Evolutionary conservation across 192 early-diverging fungal genomes (phyloP), one percentile per base, ranked within the genome.

Genomic region (Helicostylum pulchrum): DNA sequence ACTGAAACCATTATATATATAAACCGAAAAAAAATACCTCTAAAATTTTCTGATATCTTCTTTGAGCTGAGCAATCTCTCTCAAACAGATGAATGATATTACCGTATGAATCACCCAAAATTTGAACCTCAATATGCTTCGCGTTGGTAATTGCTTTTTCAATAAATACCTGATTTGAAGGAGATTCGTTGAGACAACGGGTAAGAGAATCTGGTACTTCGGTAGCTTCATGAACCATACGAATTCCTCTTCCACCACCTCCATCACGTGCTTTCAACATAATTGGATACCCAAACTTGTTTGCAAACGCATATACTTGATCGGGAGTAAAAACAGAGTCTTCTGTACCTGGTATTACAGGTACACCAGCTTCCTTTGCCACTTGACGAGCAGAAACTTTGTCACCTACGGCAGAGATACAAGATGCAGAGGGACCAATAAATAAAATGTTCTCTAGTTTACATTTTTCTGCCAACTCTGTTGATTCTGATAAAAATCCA

Each of bases 171-270:
- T 82, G 81, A 67, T 91, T 87, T 84, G 84, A 95, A 88, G 39
- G 89, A 85, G 92, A 89, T 77, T 98, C 95, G 36, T 90, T 85
- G 14, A 80, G 77, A 8, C 90, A 86, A 23, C 86, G 83, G 62
- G 92, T 85, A 20, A 98, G 78, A 84, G 92, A 87, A 70, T 85
- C 77, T 0, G 80, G 79, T 67, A 94, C 91, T 10, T 96, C 92
- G 10, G 83, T 77, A 5, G 78, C 75, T 10, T 62, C 57, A 43
- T 90, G 77, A 8, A 94, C 93, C 60, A 95, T 94, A 8, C 95
- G 83, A 87, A 97, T 97, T 9, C 95, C 95, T 76, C 93, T 92
- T 52, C 95, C 95, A 59, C 95, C 95, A 61, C 95, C 95, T 51
- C 95, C 95, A 73, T 92, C 89, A 54, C 94, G 83, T 17, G 95